Percentiles rank a stretch among this genome's conserved stretches.
phyloP scores from a whole-genome alignment of 1,139 yeast species.

The Nakaseomyces nivariensis region DNA sequence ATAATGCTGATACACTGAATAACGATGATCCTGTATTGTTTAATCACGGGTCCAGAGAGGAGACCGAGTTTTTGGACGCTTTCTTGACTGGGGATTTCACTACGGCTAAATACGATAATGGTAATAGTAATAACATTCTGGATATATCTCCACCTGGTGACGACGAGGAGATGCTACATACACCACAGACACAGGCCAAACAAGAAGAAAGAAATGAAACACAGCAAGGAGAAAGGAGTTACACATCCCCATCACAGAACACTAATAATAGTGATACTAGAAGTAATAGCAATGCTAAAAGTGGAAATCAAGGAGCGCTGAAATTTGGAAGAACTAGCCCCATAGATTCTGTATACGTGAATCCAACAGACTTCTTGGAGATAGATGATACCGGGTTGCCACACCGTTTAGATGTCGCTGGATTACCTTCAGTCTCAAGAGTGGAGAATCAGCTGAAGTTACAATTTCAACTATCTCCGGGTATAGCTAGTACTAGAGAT shows the following conservation, averaged over 20 bases:
- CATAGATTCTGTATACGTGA: constrained; percentile 14
- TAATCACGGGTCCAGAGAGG: not conserved
- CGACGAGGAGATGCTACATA: not conserved
- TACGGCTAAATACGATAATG: not conserved
- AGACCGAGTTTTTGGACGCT: not conserved
- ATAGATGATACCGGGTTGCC: constrained; percentile 39
- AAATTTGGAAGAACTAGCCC: constrained; percentile 22
- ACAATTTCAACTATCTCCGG: constrained; percentile 54
- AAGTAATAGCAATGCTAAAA: not conserved
- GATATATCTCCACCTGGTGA: not conserved
- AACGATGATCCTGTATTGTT: constrained; percentile 1
- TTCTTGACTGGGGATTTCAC: not conserved
- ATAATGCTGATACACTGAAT: not conserved
- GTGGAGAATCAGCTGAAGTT: constrained; percentile 93
- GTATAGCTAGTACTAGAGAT: constrained; percentile 29
- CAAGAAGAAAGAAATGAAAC: not conserved
- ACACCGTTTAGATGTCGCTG: constrained; percentile 46
- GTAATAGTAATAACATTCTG: not conserved
- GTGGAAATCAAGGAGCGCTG: not conserved
- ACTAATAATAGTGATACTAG: not conserved
- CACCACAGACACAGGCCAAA: not conserved
- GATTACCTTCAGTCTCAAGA: constrained; percentile 70
- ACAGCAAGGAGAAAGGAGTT: no score
- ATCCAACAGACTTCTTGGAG: constrained; percentile 13
- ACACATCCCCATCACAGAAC: no score